Percentiles rank a stretch among this genome's conserved stretches.
Conservation (phyloP, 352 stramenopile species). For the Globisporangium perplexum region DNA sequence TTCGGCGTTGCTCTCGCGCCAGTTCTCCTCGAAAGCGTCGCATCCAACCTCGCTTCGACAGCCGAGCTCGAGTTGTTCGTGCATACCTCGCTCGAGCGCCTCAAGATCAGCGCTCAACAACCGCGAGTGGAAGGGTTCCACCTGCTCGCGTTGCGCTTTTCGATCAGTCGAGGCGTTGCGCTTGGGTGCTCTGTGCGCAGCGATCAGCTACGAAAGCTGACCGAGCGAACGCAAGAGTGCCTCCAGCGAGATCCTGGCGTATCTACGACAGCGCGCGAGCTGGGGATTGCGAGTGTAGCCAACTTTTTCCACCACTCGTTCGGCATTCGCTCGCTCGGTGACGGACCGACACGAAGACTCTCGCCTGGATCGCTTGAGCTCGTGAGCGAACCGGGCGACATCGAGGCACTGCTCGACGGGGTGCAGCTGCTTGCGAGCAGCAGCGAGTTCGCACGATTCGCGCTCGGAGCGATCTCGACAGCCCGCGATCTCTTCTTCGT, state of each 20-base stretch:
- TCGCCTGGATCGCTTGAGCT: background rate
- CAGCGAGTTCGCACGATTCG: slow-evolving; percentile 9
- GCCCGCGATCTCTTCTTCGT: slow-evolving; percentile 26
- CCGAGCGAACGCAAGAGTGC: background rate
- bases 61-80: slow-evolving; percentile 27
- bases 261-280: background rate
- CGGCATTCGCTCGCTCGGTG: slow-evolving; percentile 4
- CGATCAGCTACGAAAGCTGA: slow-evolving; percentile 1
- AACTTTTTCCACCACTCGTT: slow-evolving; percentile 15
- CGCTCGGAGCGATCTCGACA: slow-evolving; percentile 30
- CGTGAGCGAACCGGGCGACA: slow-evolving; percentile 6
- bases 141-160: slow-evolving; percentile 18
- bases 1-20: slow-evolving; percentile 29
- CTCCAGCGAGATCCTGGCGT: background rate
- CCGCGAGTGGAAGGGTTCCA: slow-evolving; percentile 14
- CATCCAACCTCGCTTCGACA: slow-evolving; percentile 21
- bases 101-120: background rate
- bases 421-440: slow-evolving; percentile 13
- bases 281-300: slow-evolving; percentile 2
- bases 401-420: slow-evolving; percentile 17
- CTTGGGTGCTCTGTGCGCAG: slow-evolving; percentile 1
- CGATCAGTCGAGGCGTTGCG: slow-evolving; percentile 15
- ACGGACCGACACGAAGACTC: background rate
- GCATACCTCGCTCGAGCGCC: slow-evolving; percentile 21
- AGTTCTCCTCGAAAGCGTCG: slow-evolving; percentile 32